Conservation (phyloP, 139 green algal species). For the Eudorina sp. region DNA sequence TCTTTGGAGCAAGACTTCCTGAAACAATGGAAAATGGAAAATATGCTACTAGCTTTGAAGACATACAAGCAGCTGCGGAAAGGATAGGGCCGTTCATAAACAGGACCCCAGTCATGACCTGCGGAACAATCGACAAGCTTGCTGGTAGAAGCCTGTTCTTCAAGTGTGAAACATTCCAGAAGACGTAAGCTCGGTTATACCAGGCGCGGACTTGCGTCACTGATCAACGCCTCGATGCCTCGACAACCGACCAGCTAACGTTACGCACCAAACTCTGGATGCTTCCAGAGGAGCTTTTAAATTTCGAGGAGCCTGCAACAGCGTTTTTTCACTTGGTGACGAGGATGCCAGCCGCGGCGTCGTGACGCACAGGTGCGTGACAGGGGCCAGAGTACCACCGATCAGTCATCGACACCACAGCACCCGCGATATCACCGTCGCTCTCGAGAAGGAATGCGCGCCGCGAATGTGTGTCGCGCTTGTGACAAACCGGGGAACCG, state of each 20-base stretch:
- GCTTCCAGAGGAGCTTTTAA: constrained; percentile 75
- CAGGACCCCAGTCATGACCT: constrained; percentile 66
- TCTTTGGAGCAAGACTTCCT: not conserved
- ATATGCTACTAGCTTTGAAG: constrained; percentile 44
- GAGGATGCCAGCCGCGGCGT: constrained; percentile 71
- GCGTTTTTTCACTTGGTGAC: constrained; percentile 68
- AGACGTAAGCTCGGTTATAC: constrained; percentile 36
- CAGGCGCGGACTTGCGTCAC: too few species aligned
- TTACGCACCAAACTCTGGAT: not conserved
- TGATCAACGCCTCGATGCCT: not conserved
- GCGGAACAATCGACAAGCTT: not conserved
- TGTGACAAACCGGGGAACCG: too few species aligned
- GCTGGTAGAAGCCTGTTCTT: constrained; percentile 66
- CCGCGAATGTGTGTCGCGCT: too few species aligned
- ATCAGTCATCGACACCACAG: too few species aligned
- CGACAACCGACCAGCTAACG: too few species aligned
- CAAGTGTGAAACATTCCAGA: constrained; percentile 83
- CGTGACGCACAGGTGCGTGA: constrained; percentile 74
- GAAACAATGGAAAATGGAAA: constrained; percentile 3
- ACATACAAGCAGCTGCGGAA: constrained; percentile 61
- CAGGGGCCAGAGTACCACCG: not conserved
- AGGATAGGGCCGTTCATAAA: constrained; percentile 59
- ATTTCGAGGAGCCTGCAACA: constrained; percentile 80
- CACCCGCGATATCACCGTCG: too few species aligned
- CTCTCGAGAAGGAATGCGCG: too few species aligned